A percentile compares a stretch with the other conserved stretches of the same genome.
These are phyloP conservation scores for Cystobasidium tubakii DNA, from an alignment of 768 basidiomycete genomes.

Conservation along the genomic window DNA sequence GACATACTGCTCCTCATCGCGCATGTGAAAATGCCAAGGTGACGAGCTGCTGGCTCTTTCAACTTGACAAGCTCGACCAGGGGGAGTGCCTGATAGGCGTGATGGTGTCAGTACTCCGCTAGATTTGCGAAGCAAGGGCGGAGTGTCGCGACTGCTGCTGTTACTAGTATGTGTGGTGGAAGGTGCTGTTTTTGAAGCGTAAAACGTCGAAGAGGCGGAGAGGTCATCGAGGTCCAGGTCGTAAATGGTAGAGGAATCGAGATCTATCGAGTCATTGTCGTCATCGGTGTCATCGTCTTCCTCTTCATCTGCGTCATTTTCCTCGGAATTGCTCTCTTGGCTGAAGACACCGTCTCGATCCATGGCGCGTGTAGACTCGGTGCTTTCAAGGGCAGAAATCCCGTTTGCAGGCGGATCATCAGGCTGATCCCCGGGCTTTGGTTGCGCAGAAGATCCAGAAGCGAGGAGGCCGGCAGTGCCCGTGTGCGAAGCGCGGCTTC, in stretches of 20 bases:
- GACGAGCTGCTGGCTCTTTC: not conserved
- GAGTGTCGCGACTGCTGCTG: not conserved
- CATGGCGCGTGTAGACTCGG: not conserved
- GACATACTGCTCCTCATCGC: conserved; percentile 18
- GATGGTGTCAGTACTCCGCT: not conserved
- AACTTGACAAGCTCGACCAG: not conserved
- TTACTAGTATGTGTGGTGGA: not conserved
- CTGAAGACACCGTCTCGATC: no score
- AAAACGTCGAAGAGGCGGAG: not conserved
- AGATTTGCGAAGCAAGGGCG: not conserved
- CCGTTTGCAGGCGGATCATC: not conserved
- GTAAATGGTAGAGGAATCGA: conserved; percentile 10
- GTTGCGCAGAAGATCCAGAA: not conserved
- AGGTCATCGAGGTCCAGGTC: conserved; percentile 11
- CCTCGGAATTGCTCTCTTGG: not conserved
- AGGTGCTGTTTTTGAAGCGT: no score
- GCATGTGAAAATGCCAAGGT: conserved; percentile 20
- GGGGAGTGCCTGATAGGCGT: not conserved
- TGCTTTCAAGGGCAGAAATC: not conserved
- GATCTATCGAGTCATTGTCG: not conserved
- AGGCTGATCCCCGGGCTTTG: not conserved
- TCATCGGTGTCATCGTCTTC: not conserved
- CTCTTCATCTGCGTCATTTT: not conserved
- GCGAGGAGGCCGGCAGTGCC: not conserved
- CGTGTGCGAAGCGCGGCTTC: not conserved